Base-by-base conservation (phyloP, 805 yeast species). In the Kodamaea sagamina region DNA sequence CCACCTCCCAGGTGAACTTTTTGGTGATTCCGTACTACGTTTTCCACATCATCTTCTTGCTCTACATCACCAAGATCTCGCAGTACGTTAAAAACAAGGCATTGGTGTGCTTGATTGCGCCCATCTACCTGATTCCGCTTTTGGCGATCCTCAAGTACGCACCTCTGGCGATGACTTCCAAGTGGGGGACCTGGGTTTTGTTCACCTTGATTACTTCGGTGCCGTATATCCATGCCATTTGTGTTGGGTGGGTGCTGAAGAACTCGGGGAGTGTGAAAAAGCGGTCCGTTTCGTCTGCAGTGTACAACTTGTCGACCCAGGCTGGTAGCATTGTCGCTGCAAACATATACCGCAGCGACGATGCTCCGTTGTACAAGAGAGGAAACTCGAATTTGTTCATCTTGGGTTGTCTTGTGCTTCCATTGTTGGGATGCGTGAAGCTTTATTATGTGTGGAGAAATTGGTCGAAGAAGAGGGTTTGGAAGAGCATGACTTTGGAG, bases 291-390 rank as follows among this genome's bases (percentile, higher is more conserved):
- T 73, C 84, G 9, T 79, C 88, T 0, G 81, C 89, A 0, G 47
- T 84, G 37, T 82, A 77, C 55, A 84, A 83, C 52, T 80, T 83
- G 70, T 75, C 72, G 55, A 79, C 78, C 1, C 90, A 84, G 54
- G 65, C 78, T 0, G 84, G 81, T 1, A 61, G 68, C 12, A 79
- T 84, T 39, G 63, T 75, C 9, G 66, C 80, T 2, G 64, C 80
- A 9, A 77, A 83, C 51, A 70, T 84, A 6, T 84, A 84, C 59
- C 61, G 82, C 32, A 55, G 58, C 1, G 74, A 71, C 35, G 90
- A 84, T 55, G 67, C 66, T 35, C 90, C 90, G 1, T 55, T 71
- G 27, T 85, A 85, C 55, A 71, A 70, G 32, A 62, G 75, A 21
- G 92, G 90, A 39, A 82, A 84, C 48, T 10, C 35, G 13, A 35